Conservation (phyloP, 108 stramenopile genomes). For the Schizochytrium sp. region DNA sequence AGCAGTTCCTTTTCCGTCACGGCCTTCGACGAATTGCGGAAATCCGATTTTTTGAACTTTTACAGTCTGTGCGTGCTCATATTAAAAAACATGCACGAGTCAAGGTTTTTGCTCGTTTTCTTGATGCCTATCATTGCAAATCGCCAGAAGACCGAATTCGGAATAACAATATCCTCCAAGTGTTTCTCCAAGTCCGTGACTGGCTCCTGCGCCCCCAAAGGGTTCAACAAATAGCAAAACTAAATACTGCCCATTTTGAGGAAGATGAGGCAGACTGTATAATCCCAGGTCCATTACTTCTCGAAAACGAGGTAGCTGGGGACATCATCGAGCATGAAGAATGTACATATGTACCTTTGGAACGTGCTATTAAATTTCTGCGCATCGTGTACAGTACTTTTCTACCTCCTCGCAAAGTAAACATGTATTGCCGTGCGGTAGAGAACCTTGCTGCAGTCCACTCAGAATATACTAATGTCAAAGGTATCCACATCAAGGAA, state of each 20-base stretch:
- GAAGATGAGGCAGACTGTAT: conserved; percentile 7
- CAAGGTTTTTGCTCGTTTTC: conserved; percentile 54
- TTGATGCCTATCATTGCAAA: conserved; percentile 30
- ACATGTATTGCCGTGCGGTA: conserved; percentile 25
- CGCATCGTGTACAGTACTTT: background rate
- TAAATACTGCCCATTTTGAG: background rate
- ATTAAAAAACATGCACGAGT: conserved; percentile 47
- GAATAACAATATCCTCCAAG: conserved; percentile 30
- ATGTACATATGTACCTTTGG: conserved; percentile 33
- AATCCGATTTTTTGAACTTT: conserved; percentile 37
- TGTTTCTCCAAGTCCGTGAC: conserved; percentile 1
- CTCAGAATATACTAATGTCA: conserved; percentile 21
- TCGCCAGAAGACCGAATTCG: background rate
- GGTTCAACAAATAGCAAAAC: background rate
- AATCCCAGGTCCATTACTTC: background rate
- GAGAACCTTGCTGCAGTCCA: conserved; percentile 35
- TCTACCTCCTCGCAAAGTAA: conserved; percentile 37
- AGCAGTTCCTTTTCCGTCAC: background rate
- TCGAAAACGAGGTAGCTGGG: background rate
- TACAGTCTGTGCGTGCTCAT: conserved; percentile 42
- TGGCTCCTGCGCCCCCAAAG: background rate
- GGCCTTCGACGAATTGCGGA: conserved; percentile 42
- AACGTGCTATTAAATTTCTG: background rate
- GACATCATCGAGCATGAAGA: conserved; percentile 1
- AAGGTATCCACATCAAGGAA: conserved; percentile 6